Evolutionary conservation across 495 filamentous ascomycete genomes (phyloP).

Genomic region (Daldinia childiae): DNA sequence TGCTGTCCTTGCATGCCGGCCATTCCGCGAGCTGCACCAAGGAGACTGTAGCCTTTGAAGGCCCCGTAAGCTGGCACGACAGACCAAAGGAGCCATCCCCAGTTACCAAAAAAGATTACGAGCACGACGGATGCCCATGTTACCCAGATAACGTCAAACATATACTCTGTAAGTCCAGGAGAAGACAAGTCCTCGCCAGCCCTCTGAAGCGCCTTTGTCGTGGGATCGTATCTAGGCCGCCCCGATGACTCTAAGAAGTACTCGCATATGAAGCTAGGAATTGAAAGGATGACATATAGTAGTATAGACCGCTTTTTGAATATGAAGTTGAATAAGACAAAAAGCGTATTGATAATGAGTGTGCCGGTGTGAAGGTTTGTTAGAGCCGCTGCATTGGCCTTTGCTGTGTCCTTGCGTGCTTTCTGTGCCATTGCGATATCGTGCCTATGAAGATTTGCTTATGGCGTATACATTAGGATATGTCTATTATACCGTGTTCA

Average conservation of each 20-base stretch:
- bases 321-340: conserved; percentile 74
- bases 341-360: conserved; percentile 73
- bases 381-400: conserved; percentile 76
- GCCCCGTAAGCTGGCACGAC: conserved; percentile 75
- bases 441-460: background rate
- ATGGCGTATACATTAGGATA: too few species aligned
- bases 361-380: conserved; percentile 82
- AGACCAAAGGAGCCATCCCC: conserved; percentile 78
- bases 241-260: conserved; percentile 83
- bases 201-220: conserved; percentile 72
- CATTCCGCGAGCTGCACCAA: conserved; percentile 72
- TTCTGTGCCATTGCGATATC: conserved; percentile 72
- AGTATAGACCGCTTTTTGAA: conserved; percentile 72
- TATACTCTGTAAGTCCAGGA: conserved; percentile 91
- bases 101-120: conserved; percentile 75
- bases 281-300: conserved; percentile 75
- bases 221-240: conserved; percentile 73
- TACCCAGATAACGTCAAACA: conserved; percentile 97
- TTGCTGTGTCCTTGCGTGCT: conserved; percentile 90
- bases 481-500: background rate
- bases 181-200: conserved; percentile 90
- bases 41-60: conserved; percentile 73
- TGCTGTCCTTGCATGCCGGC: conserved; percentile 59
- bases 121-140: conserved; percentile 76
- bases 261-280: conserved; percentile 80